These are phyloP conservation scores for Globisporangium irregulare DNA, from an alignment of 352 stramenopile species.

Conservation along the genomic window DNA sequence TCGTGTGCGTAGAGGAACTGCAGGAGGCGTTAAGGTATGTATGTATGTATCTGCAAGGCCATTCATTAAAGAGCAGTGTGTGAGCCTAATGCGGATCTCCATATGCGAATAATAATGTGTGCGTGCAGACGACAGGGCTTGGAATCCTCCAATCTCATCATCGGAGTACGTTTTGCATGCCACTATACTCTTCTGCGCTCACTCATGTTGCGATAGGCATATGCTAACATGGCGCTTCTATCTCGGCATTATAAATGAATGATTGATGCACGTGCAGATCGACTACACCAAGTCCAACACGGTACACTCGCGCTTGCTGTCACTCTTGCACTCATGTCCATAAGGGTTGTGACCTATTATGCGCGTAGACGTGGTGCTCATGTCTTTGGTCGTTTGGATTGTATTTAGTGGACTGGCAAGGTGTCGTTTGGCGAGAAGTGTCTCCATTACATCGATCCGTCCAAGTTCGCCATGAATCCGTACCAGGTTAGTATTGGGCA, in stretches of 20 bases:
- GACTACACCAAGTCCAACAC: slow-evolving; percentile 81
- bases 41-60: background rate
- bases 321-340: background rate
- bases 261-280: slow-evolving; percentile 29
- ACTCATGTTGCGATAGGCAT: background rate
- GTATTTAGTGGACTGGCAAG: slow-evolving; percentile 59
- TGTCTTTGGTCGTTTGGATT: background rate
- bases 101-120: background rate
- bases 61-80: background rate
- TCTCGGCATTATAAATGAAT: background rate
- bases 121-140: slow-evolving; percentile 43
- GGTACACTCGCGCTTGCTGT: slow-evolving; percentile 19
- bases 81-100: background rate
- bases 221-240: background rate
- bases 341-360: background rate
- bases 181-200: background rate
- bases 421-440: slow-evolving; percentile 55
- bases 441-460: slow-evolving; percentile 71
- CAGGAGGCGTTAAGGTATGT: slow-evolving; percentile 54
- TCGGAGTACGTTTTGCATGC: slow-evolving; percentile 40
- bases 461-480: slow-evolving; percentile 41
- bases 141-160: slow-evolving; percentile 65
- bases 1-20: slow-evolving; percentile 44
- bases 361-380: background rate
- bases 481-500: slow-evolving; percentile 39